These are phyloP conservation scores for Lactarius pseudohatsudake DNA, from an alignment of 768 basidiomycete species.

Conservation along the genomic window DNA sequence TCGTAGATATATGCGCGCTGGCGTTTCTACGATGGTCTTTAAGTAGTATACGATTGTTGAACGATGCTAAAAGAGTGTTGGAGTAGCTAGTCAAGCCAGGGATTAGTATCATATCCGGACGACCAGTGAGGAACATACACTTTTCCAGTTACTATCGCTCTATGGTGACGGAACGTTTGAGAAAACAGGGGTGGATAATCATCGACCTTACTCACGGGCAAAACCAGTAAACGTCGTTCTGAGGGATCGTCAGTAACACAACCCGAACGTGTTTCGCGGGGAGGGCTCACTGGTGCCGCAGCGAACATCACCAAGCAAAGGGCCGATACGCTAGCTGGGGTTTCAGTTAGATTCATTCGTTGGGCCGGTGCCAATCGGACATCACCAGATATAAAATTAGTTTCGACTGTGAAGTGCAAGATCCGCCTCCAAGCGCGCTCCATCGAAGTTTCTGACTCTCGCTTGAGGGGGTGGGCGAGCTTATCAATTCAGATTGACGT, in stretches of 20 bases:
- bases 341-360: background rate
- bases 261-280: background rate
- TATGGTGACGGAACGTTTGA: background rate
- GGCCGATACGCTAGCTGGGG: background rate
- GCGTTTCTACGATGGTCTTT: background rate
- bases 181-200: background rate
- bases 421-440: background rate
- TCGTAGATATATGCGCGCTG: background rate
- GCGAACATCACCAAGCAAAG: background rate
- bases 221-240: background rate
- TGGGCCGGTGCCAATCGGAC: background rate
- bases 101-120: background rate
- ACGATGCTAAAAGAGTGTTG: background rate
- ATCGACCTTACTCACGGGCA: background rate
- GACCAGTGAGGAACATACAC: background rate
- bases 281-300: background rate
- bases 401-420: background rate
- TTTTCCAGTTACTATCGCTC: conserved; percentile 1
- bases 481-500: background rate
- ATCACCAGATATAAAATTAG: background rate
- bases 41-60: background rate
- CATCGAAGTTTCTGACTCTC: background rate
- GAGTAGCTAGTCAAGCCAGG: background rate
- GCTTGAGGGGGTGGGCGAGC: background rate
- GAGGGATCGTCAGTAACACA: background rate